Evolutionary conservation across 805 yeast genomes (phyloP).

Genomic region (Cyberlindnera suaveolens): DNA sequence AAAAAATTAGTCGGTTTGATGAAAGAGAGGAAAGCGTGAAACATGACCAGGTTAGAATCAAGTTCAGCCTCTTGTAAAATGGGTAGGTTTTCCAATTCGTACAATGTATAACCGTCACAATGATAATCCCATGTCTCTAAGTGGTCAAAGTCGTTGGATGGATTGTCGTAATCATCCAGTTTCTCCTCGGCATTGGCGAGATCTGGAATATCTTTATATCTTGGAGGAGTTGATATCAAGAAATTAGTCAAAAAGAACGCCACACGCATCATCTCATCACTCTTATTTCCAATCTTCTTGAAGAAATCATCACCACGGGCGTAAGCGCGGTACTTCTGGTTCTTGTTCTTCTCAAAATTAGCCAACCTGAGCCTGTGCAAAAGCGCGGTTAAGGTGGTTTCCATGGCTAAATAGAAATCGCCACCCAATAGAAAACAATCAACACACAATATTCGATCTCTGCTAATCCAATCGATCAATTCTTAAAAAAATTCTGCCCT

Average conservation of each 20-base stretch:
- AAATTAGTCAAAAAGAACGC: conserved; percentile 11
- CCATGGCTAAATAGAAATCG: conserved; percentile 3
- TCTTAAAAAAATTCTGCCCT: no score
- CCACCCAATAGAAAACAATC: no score
- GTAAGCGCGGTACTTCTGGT: conserved; percentile 10
- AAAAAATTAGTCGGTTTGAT: conserved; percentile 16
- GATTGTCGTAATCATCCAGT: neutral
- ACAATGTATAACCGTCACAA: conserved; percentile 6
- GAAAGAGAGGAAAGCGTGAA: conserved; percentile 11
- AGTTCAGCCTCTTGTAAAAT: conserved; percentile 12
- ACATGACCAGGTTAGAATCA: conserved; percentile 8
- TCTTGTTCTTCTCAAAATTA: conserved; percentile 5
- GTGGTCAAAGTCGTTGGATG: neutral
- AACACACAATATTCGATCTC: no score
- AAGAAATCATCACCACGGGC: conserved; percentile 8
- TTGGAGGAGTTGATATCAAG: conserved; percentile 12
- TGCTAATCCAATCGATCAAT: no score
- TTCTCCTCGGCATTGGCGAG: neutral
- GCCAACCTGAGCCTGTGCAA: conserved; percentile 5
- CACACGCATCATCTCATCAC: conserved; percentile 13
- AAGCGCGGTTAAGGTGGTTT: conserved; percentile 3
- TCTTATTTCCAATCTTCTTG: conserved; percentile 8
- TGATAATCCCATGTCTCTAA: neutral
- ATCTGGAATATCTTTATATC: neutral
- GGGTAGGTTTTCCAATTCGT: conserved; percentile 10